Conservation (phyloP, 495 filamentous ascomycete genomes). For the Aspergillus bertholletiae region DNA sequence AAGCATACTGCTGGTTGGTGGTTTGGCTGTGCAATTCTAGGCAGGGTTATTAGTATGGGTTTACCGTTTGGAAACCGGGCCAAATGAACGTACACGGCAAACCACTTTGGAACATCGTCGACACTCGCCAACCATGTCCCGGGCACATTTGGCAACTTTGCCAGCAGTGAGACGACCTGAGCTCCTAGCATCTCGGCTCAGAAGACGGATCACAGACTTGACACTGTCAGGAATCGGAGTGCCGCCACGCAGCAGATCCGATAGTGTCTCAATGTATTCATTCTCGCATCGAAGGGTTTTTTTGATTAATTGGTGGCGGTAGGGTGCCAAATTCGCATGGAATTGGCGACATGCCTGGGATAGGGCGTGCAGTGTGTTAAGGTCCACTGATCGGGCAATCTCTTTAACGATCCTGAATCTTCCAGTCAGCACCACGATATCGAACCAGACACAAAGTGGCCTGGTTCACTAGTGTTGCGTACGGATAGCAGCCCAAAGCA, state of each 20-base stretch:
- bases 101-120: slow-evolving; percentile 70
- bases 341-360: slow-evolving; percentile 78
- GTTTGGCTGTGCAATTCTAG: slow-evolving; percentile 86
- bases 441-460: slow-evolving; percentile 14
- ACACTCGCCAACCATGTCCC: slow-evolving; percentile 82
- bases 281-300: slow-evolving; percentile 76
- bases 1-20: slow-evolving; percentile 57
- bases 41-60: not conserved
- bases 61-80: not conserved
- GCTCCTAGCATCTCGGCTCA: slow-evolving; percentile 29
- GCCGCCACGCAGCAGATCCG: slow-evolving; percentile 33
- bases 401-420: slow-evolving; percentile 66
- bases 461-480: slow-evolving; percentile 33
- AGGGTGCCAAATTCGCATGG: slow-evolving; percentile 69
- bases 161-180: slow-evolving; percentile 51
- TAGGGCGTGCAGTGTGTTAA: slow-evolving; percentile 79
- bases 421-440: slow-evolving; percentile 17
- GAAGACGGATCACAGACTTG: slow-evolving; percentile 32
- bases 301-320: slow-evolving; percentile 64
- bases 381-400: slow-evolving; percentile 71
- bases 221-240: slow-evolving; percentile 32
- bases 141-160: slow-evolving; percentile 71
- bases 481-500: slow-evolving; percentile 90
- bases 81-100: slow-evolving; percentile 59
- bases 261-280: slow-evolving; percentile 50